A percentile compares a stretch with the other conserved stretches of the same genome.
Evolutionary conservation across 108 stramenopile genomes (phyloP).

Genomic region (Nitzschia sp.): DNA sequence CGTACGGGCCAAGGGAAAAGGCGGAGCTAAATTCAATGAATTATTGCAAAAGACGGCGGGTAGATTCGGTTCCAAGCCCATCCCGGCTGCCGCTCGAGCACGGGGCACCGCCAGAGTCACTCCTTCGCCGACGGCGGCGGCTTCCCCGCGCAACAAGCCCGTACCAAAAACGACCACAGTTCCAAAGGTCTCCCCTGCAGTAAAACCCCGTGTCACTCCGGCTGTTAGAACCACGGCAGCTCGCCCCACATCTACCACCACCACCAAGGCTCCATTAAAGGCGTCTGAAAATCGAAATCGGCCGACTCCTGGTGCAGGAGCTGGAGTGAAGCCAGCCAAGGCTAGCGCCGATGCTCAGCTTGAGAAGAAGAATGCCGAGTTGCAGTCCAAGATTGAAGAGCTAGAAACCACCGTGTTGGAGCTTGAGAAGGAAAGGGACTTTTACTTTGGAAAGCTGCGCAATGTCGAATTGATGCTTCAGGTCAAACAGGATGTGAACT

Average conservation of each 20-base stretch:
- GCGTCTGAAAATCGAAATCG: constrained; percentile 7
- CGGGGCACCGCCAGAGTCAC: background rate
- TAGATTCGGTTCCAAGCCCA: constrained; percentile 10
- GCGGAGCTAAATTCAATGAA: constrained; percentile 61
- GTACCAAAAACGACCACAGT: constrained; percentile 13
- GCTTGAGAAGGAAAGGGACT: constrained; percentile 89
- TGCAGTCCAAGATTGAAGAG: constrained; percentile 48
- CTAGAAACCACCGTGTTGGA: constrained; percentile 59
- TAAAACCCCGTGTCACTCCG: constrained; percentile 15
- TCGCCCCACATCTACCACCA: background rate
- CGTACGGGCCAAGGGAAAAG: constrained; percentile 88
- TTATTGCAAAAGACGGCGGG: constrained; percentile 11
- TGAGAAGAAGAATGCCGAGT: constrained; percentile 50
- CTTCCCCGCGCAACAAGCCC: background rate
- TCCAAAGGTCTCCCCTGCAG: constrained; percentile 16
- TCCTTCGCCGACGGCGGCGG: constrained; percentile 9
- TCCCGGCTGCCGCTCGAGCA: background rate
- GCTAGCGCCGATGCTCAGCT: constrained; percentile 52
- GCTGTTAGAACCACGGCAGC: background rate
- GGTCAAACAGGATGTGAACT: constrained; percentile 75
- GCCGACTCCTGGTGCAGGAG: background rate
- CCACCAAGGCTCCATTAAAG: constrained; percentile 6
- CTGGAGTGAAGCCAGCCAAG: background rate
- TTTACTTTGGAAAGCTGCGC: constrained; percentile 97
- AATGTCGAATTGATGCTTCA: constrained; percentile 94